Conservation (phyloP, 2,329 filamentous ascomycete genomes). For the Colletotrichum tropicicola region DNA sequence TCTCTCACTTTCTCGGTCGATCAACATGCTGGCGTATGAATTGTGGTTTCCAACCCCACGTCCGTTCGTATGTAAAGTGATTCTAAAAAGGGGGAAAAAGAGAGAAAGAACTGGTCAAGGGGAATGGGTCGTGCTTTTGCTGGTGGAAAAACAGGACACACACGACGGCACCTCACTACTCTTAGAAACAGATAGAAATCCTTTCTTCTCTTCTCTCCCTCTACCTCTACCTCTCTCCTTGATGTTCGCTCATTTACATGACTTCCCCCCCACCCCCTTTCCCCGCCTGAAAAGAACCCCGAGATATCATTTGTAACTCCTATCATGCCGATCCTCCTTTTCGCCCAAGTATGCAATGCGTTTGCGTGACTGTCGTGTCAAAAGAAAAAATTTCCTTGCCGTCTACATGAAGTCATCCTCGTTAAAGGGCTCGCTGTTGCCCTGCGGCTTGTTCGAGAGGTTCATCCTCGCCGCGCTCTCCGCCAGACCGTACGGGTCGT, state of each 20-base stretch:
- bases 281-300: no score
- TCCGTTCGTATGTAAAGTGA: neutral
- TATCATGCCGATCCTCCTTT: no score
- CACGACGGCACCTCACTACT: slow-evolving; percentile 1
- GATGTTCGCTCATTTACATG: no score
- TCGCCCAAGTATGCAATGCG: no score
- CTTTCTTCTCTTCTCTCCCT: neutral
- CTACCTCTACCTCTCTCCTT: no score
- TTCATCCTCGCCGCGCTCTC: slow-evolving; percentile 53
- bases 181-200: no score
- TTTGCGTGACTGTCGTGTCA: no score
- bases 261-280: no score
- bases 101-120: neutral
- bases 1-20: no score
- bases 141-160: slow-evolving; percentile 23
- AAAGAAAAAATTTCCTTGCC: neutral
- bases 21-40: neutral
- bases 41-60: neutral
- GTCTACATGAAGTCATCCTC: slow-evolving; percentile 57
- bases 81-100: neutral
- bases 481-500: slow-evolving; percentile 48
- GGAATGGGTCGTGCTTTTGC: slow-evolving; percentile 1
- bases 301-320: no score
- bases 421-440: slow-evolving; percentile 41
- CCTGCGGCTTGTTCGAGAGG: slow-evolving; percentile 35